Conservation (phyloP, 108 stramenopile species). For the Cyclotella atomus region DNA sequence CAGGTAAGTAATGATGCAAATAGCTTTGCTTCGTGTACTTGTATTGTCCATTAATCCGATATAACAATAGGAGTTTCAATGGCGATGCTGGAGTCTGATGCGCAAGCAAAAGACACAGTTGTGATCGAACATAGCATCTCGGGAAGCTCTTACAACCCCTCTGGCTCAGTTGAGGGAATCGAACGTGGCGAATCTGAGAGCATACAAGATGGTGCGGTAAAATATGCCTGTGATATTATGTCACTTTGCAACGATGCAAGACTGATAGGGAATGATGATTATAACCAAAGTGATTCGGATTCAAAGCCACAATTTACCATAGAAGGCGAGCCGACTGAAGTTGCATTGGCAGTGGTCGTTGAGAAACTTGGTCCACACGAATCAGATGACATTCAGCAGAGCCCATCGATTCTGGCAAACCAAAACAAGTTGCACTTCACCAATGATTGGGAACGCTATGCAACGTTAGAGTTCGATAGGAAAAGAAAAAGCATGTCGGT, state of each 20-base stretch:
- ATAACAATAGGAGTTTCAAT: conserved; percentile 36
- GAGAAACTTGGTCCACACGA: conserved; percentile 81
- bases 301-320: conserved; percentile 10
- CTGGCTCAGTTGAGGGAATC: conserved; percentile 67
- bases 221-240: conserved; percentile 67
- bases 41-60: too few species aligned
- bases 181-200: conserved; percentile 41
- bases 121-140: conserved; percentile 65
- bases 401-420: conserved; percentile 59
- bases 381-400: conserved; percentile 18
- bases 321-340: conserved; percentile 97
- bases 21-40: too few species aligned
- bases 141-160: conserved; percentile 72
- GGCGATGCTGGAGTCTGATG: conserved; percentile 51
- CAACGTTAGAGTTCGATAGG: conserved; percentile 94
- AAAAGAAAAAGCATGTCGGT: conserved; percentile 84
- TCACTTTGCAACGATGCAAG: conserved; percentile 85
- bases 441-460: conserved; percentile 50
- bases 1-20: conserved; percentile 52
- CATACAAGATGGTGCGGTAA: conserved; percentile 53
- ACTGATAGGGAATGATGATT: conserved; percentile 66
- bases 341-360: conserved; percentile 85
- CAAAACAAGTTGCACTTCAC: conserved; percentile 53
- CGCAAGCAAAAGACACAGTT: neutral
- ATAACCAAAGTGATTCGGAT: neutral